Conservation (phyloP, 192 early-diverging fungal species). For the Backusella parvicylindrica region DNA sequence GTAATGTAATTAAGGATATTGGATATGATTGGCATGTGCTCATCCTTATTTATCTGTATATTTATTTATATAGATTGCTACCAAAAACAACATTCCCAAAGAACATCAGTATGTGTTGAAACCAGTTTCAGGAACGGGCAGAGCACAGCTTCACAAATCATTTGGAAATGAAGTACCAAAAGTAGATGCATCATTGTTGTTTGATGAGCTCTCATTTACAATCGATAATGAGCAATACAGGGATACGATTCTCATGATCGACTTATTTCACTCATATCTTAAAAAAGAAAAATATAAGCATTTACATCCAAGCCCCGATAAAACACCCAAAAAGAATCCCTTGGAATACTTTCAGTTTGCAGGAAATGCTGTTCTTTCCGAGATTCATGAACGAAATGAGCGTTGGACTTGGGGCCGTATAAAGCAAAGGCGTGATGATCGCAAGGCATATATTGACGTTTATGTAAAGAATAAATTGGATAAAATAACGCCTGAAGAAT, state of each 20-base stretch:
- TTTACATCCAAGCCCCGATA: slow-evolving; percentile 76
- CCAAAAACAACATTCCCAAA: slow-evolving; percentile 50
- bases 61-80: slow-evolving; percentile 52
- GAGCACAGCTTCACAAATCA: slow-evolving; percentile 72
- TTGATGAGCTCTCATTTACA: slow-evolving; percentile 91
- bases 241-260: slow-evolving; percentile 74
- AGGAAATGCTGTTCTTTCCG: slow-evolving; percentile 70
- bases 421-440: slow-evolving; percentile 76
- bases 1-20: slow-evolving; percentile 25
- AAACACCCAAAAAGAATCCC: slow-evolving; percentile 83
- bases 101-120: slow-evolving; percentile 83
- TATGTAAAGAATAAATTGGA: slow-evolving; percentile 63
- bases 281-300: slow-evolving; percentile 81
- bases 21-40: too few relatives aligned
- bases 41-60: too few relatives aligned
- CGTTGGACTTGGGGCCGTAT: slow-evolving; percentile 85
- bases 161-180: slow-evolving; percentile 53
- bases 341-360: slow-evolving; percentile 80
- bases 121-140: slow-evolving; percentile 88
- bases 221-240: slow-evolving; percentile 89
- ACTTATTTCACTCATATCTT: slow-evolving; percentile 78
- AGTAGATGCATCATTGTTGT: slow-evolving; percentile 67
- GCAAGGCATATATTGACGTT: slow-evolving; percentile 70
- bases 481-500: slow-evolving; percentile 42
- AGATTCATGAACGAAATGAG: slow-evolving; percentile 83